Percentiles rank a stretch among this genome's conserved stretches.
These are phyloP conservation scores for Puccinia hordei DNA, from an alignment of 1,284 basidiomycete species.

Conservation along the genomic window DNA sequence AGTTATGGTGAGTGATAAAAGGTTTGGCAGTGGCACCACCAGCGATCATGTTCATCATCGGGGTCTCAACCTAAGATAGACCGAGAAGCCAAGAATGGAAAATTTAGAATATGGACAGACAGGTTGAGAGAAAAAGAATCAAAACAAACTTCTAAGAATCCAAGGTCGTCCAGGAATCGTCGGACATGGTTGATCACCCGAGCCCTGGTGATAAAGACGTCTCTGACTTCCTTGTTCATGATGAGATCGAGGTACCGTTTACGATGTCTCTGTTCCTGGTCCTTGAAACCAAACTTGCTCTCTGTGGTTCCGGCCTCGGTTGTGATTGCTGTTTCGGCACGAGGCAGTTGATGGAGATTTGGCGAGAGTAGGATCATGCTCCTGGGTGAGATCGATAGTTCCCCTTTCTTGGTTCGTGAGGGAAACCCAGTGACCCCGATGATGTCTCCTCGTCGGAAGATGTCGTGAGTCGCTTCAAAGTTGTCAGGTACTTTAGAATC, in stretches of 20 bases:
- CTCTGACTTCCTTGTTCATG: slow-evolving; percentile 85
- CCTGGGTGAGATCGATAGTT: slow-evolving; percentile 84
- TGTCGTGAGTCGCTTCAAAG: slow-evolving; percentile 76
- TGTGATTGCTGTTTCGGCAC: slow-evolving; percentile 53
- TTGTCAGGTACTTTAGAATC: slow-evolving; percentile 66
- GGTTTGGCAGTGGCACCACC: slow-evolving; percentile 98
- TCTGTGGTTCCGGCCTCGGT: slow-evolving; percentile 43
- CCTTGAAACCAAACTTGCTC: slow-evolving; percentile 71
- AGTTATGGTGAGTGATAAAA: slow-evolving; percentile 98
- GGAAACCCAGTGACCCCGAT: slow-evolving; percentile 88
- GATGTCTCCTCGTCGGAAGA: slow-evolving; percentile 93
- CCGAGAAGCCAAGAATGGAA: not conserved
- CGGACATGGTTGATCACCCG: slow-evolving; percentile 60
- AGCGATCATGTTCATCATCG: slow-evolving; percentile 95
- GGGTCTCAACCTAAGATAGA: slow-evolving; percentile 75
- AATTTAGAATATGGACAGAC: not conserved
- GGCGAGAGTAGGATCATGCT: slow-evolving; percentile 87
- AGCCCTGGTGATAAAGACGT: slow-evolving; percentile 82
- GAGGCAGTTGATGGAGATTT: slow-evolving; percentile 86
- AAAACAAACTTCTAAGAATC: slow-evolving; percentile 76
- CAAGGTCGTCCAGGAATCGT: slow-evolving; percentile 83
- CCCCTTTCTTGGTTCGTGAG: slow-evolving; percentile 91
- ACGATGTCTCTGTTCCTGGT: slow-evolving; percentile 94
- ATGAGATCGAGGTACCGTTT: slow-evolving; percentile 99
- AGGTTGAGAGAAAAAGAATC: not conserved